A percentile compares a stretch with the other conserved stretches of the same genome.
Conservation (phyloP, 2,329 filamentous ascomycete species). For the Colletotrichum lindemuthianum region DNA sequence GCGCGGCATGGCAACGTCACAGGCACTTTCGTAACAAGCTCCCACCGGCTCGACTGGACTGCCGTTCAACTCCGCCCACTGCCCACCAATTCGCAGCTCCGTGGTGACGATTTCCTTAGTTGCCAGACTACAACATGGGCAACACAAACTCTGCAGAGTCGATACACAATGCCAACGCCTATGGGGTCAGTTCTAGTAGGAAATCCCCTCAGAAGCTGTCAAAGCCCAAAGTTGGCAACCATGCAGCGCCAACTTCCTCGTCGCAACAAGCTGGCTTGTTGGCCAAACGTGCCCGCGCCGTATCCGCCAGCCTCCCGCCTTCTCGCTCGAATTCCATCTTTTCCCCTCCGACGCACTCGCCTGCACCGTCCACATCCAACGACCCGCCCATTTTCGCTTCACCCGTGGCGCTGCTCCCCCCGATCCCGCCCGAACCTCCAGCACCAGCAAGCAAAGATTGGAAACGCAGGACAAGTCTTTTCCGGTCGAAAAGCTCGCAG, state of each 20-base stretch:
- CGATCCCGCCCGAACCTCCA: slow-evolving; percentile 12
- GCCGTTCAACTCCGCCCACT: slow-evolving; percentile 6
- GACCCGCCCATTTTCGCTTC: neutral
- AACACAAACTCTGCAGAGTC: slow-evolving; percentile 60
- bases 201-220: slow-evolving; percentile 59
- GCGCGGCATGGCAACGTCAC: slow-evolving; percentile 34
- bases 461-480: slow-evolving; percentile 34
- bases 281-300: slow-evolving; percentile 46
- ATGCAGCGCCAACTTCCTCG: slow-evolving; percentile 41
- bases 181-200: slow-evolving; percentile 40
- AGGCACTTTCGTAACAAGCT: slow-evolving; percentile 11
- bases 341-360: slow-evolving; percentile 7
- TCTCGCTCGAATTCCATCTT: slow-evolving; percentile 28
- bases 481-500: slow-evolving; percentile 37
- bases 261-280: slow-evolving; percentile 50
- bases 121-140: slow-evolving; percentile 53
- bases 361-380: slow-evolving; percentile 24
- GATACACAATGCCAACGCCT: slow-evolving; percentile 28
- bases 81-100: slow-evolving; percentile 30
- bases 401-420: neutral
- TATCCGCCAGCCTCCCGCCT: slow-evolving; percentile 41
- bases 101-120: slow-evolving; percentile 20
- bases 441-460: slow-evolving; percentile 23
- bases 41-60: slow-evolving; percentile 24
- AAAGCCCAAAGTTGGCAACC: slow-evolving; percentile 58